These are phyloP conservation scores for Solanum hybrid DNA, from an alignment of 305 asterid genomes.

Conservation along the genomic window DNA sequence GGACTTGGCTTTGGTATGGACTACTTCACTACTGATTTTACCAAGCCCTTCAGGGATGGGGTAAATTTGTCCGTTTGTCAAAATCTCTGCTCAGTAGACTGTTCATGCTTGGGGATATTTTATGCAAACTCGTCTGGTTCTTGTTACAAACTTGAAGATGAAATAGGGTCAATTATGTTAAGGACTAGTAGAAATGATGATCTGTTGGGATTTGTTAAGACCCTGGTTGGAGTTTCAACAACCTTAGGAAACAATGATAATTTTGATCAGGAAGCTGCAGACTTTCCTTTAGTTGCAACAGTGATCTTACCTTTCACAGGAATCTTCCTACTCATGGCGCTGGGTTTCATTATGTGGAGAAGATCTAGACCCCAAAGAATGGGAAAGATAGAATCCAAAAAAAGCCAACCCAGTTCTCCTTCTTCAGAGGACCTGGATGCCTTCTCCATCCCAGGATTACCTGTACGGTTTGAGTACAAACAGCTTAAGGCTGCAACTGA, in stretches of 20 bases:
- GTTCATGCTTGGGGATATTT: constrained; percentile 57
- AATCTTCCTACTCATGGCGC: constrained; percentile 15
- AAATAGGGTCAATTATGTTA: constrained; percentile 38
- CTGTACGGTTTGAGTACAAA: constrained; percentile 39
- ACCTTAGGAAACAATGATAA: constrained; percentile 1
- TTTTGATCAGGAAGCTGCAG: constrained; percentile 1
- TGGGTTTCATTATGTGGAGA: constrained; percentile 28
- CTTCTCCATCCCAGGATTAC: constrained; percentile 57
- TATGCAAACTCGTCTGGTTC: constrained; percentile 34
- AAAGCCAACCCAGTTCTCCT: constrained; percentile 10
- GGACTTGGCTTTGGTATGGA: constrained; percentile 35
- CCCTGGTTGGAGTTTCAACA: neutral
- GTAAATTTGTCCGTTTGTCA: constrained; percentile 31
- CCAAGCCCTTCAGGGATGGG: constrained; percentile 22
- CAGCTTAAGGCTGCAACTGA: constrained; percentile 50
- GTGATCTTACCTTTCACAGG: constrained; percentile 50
- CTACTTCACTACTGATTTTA: constrained; percentile 51
- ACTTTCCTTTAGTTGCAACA: constrained; percentile 37
- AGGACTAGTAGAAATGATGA: constrained; percentile 12
- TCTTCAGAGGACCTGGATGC: constrained; percentile 34
- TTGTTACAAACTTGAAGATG: constrained; percentile 35
- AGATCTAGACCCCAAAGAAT: constrained; percentile 15
- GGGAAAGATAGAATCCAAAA: constrained; percentile 12
- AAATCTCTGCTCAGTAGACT: constrained; percentile 41
- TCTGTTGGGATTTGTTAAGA: constrained; percentile 43